phyloP scores from a whole-genome alignment of 2,329 filamentous ascomycete genomes.

The Leptographium galeiforme region DNA sequence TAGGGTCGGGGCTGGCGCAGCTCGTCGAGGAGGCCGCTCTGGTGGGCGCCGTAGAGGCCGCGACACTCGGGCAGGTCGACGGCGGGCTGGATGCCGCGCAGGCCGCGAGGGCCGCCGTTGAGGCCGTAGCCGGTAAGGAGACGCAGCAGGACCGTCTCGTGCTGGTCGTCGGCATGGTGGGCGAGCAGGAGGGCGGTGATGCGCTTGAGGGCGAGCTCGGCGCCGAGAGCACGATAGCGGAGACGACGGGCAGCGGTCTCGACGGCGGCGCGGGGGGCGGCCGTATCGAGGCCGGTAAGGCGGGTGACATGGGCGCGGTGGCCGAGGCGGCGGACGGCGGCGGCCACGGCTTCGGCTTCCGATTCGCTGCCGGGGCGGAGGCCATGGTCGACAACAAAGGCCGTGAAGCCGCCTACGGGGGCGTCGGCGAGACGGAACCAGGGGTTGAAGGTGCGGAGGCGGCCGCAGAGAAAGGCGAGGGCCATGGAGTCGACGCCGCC shows the following conservation, averaged over 20 bases:
- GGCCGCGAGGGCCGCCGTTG: slow-evolving; percentile 53
- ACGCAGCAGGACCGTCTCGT: slow-evolving; percentile 78
- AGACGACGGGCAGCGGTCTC: slow-evolving; percentile 63
- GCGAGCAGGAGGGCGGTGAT: slow-evolving; percentile 58
- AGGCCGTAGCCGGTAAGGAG: slow-evolving; percentile 52
- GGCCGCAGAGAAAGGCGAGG: slow-evolving; percentile 59
- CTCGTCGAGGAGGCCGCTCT: slow-evolving; percentile 45
- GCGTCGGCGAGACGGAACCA: slow-evolving; percentile 30
- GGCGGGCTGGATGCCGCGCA: slow-evolving; percentile 53
- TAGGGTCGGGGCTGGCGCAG: slow-evolving; percentile 22
- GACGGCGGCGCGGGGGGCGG: slow-evolving; percentile 49
- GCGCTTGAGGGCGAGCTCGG: slow-evolving; percentile 34
- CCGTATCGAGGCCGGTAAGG: slow-evolving; percentile 30
- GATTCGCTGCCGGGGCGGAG: slow-evolving; percentile 35
- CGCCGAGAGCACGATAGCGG: slow-evolving; percentile 60
- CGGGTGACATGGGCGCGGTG: slow-evolving; percentile 15
- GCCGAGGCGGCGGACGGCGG: slow-evolving; percentile 21
- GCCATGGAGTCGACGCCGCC: slow-evolving; percentile 98
- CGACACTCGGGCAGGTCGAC: slow-evolving; percentile 73
- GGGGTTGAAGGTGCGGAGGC: slow-evolving; percentile 22
- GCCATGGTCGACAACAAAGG: slow-evolving; percentile 43
- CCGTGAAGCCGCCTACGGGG: slow-evolving; percentile 25
- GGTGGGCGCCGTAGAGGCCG: slow-evolving; percentile 57
- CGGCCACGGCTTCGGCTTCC: slow-evolving; percentile 37
- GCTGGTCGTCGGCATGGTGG: slow-evolving; percentile 83